Evolutionary conservation across 1,139 yeast genomes (phyloP).

Genomic region (Fermentozyma sake): DNA sequence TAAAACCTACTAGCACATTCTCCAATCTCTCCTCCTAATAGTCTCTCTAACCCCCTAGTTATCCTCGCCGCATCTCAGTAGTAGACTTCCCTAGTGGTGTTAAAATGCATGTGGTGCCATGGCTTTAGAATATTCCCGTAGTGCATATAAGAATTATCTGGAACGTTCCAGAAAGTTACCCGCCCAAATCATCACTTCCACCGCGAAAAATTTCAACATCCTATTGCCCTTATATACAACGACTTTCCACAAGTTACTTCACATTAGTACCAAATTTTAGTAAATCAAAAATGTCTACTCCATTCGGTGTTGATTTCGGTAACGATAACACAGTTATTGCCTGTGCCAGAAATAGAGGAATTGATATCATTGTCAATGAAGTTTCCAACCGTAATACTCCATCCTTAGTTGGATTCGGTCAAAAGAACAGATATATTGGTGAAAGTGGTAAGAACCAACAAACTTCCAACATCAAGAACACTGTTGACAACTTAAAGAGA

Average conservation of each 20-base stretch:
- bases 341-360: constrained; percentile 97
- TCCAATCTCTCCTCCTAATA: no score
- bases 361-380: constrained; percentile 96
- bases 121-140: neutral
- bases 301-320: constrained; percentile 98
- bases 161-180: constrained; percentile 4
- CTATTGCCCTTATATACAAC: no score
- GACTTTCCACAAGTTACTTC: constrained; percentile 2
- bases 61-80: no score
- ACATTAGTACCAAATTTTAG: constrained; percentile 4
- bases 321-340: constrained; percentile 91
- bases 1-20: no score
- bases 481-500: constrained; percentile 91
- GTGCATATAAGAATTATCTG: constrained; percentile 2
- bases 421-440: constrained; percentile 85
- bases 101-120: neutral
- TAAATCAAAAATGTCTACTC: constrained; percentile 48
- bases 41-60: no score
- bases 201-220: constrained; percentile 3
- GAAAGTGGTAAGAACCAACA: constrained; percentile 96
- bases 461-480: constrained; percentile 92
- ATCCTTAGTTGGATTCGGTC: constrained; percentile 88
- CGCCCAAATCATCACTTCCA: constrained; percentile 3
- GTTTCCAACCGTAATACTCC: constrained; percentile 98
- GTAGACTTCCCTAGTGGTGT: no score